These are phyloP conservation scores for Phytophthora pseudosyringae DNA, from an alignment of 352 stramenopile species.

Conservation along the genomic window DNA sequence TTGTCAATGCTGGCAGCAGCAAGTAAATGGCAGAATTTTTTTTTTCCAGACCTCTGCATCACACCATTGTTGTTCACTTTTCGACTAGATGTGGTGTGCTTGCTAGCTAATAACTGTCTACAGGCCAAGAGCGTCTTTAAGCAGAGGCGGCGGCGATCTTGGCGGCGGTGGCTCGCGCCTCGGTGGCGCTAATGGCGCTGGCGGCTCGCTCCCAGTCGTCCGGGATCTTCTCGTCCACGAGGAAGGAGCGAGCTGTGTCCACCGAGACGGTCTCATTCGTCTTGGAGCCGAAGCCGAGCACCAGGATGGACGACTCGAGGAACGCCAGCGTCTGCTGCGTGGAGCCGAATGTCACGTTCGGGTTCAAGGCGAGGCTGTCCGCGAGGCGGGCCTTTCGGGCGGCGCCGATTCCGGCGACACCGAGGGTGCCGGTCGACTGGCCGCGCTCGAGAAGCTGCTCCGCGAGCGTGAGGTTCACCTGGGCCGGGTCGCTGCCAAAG, in stretches of 20 bases:
- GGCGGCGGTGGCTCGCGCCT: constrained; percentile 34
- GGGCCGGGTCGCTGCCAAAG: constrained; percentile 39
- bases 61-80: not conserved
- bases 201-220: constrained; percentile 24
- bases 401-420: constrained; percentile 36
- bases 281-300: constrained; percentile 42
- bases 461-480: constrained; percentile 41
- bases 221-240: constrained; percentile 52
- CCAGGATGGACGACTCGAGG: constrained; percentile 43
- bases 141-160: constrained; percentile 35
- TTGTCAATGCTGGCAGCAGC: no score
- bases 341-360: constrained; percentile 41
- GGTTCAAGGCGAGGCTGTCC: constrained; percentile 41
- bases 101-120: constrained; percentile 9
- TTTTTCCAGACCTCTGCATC: no score
- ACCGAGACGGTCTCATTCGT: constrained; percentile 37
- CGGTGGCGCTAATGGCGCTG: constrained; percentile 34
- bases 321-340: constrained; percentile 42
- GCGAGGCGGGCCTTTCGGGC: constrained; percentile 43
- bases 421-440: constrained; percentile 31
- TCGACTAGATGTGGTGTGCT: constrained; percentile 15
- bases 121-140: not conserved
- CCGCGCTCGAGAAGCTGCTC: constrained; percentile 38
- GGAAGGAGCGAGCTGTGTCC: constrained; percentile 35
- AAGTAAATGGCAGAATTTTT: no score